phyloP scores from a whole-genome alignment of 2,329 filamentous ascomycete genomes.

The Triangularia setosa region DNA sequence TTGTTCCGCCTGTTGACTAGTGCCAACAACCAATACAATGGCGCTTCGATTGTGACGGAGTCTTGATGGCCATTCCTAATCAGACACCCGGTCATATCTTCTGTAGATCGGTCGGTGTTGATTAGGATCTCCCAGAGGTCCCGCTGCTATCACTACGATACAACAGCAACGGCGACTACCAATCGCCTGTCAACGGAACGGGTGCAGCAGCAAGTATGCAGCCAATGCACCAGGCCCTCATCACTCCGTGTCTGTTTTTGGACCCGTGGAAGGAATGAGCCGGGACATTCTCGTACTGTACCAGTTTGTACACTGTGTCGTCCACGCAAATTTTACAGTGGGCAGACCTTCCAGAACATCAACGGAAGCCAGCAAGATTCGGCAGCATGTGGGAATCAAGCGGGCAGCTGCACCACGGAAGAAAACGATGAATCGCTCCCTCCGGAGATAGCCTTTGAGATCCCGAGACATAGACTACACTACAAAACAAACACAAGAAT shows the following conservation, averaged over 20 bases:
- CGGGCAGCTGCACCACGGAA: conserved; percentile 3
- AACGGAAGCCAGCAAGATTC: conserved; percentile 10
- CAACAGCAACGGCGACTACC: not conserved
- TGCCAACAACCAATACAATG: not conserved
- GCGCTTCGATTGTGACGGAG: not conserved
- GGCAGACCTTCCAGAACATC: conserved; percentile 18
- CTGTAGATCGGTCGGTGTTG: not conserved
- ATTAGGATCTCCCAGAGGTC: conserved; percentile 1
- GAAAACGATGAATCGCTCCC: not conserved
- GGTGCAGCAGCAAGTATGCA: not conserved
- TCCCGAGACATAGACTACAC: not conserved
- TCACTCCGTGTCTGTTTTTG: conserved; percentile 11
- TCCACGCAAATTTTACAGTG: not conserved
- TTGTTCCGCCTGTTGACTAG: no score
- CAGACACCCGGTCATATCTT: conserved; percentile 19
- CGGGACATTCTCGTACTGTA: not conserved
- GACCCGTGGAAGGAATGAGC: not conserved
- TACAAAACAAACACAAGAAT: not conserved
- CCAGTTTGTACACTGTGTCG: not conserved
- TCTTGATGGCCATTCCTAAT: conserved; percentile 13
- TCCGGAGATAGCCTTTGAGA: not conserved
- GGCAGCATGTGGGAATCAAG: not conserved
- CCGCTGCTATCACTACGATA: not conserved
- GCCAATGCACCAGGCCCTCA: conserved; percentile 4
- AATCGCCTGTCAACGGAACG: conserved; percentile 9